Conservation (phyloP, 306 rosid genomes). For the Fagus crenata region DNA sequence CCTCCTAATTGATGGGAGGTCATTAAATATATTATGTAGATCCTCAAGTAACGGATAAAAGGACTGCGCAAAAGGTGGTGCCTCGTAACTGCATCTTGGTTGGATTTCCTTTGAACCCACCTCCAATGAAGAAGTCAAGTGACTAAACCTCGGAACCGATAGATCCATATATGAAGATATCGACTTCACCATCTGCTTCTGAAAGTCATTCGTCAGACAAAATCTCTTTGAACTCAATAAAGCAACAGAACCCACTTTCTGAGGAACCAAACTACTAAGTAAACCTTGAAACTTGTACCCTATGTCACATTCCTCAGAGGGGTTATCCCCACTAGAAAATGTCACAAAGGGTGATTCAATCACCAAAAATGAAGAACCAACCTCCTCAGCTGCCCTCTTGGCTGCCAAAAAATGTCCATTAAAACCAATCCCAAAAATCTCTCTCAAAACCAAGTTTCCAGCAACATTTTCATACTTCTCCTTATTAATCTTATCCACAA, state of each 20-base stretch:
- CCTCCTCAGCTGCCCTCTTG: slow-evolving; percentile 60
- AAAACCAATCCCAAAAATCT: slow-evolving; percentile 71
- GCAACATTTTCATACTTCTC: slow-evolving; percentile 65
- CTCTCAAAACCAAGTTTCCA: slow-evolving; percentile 53
- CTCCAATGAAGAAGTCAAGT: slow-evolving; percentile 24
- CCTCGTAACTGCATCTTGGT: slow-evolving; percentile 41
- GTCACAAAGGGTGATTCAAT: slow-evolving; percentile 48
- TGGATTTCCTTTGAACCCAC: slow-evolving; percentile 37
- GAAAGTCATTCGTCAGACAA: slow-evolving; percentile 40
- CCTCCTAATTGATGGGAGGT: slow-evolving; percentile 60
- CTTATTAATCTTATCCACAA: slow-evolving; percentile 59
- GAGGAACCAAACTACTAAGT: slow-evolving; percentile 60
- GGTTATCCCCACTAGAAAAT: slow-evolving; percentile 26
- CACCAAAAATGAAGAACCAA: slow-evolving; percentile 59
- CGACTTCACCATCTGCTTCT: slow-evolving; percentile 39
- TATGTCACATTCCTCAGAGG: slow-evolving; percentile 32
- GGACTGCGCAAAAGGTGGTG: slow-evolving; percentile 62
- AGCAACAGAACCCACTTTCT: slow-evolving; percentile 38
- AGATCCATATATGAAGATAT: slow-evolving; percentile 44
- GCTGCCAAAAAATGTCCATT: slow-evolving; percentile 68
- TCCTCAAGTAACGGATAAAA: slow-evolving; percentile 74
- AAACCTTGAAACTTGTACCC: slow-evolving; percentile 40
- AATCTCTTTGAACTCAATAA: slow-evolving; percentile 36
- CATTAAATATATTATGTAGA: slow-evolving; percentile 51
- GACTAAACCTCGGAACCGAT: slow-evolving; percentile 23